Base-by-base conservation (phyloP, 2,329 filamentous ascomycete species). In the Monosporascus sp. region DNA sequence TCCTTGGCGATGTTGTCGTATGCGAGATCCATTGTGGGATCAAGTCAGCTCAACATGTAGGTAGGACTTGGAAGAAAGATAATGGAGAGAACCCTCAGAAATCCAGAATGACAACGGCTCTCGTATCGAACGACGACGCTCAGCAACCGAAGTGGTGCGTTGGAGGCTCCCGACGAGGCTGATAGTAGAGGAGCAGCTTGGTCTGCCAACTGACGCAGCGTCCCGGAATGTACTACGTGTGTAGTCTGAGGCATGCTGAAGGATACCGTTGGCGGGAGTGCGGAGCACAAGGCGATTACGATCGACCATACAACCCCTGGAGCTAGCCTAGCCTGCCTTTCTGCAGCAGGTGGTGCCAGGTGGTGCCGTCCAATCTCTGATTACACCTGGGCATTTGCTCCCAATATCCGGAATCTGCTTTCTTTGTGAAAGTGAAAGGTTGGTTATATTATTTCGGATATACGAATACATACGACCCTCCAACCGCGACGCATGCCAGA, bases 1-100 rank as follows among this genome's bases (percentile, higher is more conserved):
- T 94, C 87, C 75, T 96, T 90, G 69, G 90, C 86, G 65, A 97
- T 96, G 72, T 96, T 91, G 68, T 99, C 94, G 80, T 97, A 99
- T 45, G 92, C 92, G 67, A 95, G 80, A 82, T 99, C 94, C 94
- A 99, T 97, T 60, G 59, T 65, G 51, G 48, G 48, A 54, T 57
- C 54, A 58, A 43, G 17, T 41, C 11, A 41, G 7, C 9, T 41
- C 38, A 41, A 41, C 17, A 18, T 5, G 9, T 41, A 3, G 38
- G 9, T 41, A 3, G 38, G 38, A 18, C 17, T 14, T 35, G 31
- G 9, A 11, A 14, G 27, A 14, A 31, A 8, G 31, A 35, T 35
- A 35, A 35, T 35, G 31, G 31, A 35, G 31, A 35, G 31, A 35
- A 14, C 31, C 11, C 31, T 35, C 31, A 35, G 31, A 35, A 14